Evolutionary conservation across 148 eudicot genomes (phyloP).

Genomic region (Silene latifolia): DNA sequence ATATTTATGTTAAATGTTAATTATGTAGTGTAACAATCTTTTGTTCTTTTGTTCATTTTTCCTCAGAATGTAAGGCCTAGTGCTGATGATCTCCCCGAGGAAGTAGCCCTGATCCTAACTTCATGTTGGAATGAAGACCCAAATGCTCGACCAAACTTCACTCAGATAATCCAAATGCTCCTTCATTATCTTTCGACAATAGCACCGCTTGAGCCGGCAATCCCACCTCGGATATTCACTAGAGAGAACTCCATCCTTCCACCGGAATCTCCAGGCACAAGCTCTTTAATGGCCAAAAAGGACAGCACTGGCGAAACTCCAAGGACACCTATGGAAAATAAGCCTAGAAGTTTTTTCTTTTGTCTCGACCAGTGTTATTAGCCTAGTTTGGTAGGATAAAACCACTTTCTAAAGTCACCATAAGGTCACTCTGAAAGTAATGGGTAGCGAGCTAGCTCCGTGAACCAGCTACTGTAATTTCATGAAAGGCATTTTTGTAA

Average conservation of each 20-base stretch:
- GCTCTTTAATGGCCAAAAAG: conserved; percentile 64
- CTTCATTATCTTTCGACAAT: conserved; percentile 47
- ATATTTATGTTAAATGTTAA: background rate
- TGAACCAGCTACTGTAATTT: conserved; percentile 24
- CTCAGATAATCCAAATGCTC: conserved; percentile 81
- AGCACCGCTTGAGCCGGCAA: conserved; percentile 53
- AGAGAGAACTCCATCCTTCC: conserved; percentile 66
- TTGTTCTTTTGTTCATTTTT: no score
- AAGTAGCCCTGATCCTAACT: conserved; percentile 62
- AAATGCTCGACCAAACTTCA: conserved; percentile 73
- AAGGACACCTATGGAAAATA: conserved; percentile 44
- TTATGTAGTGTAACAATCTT: no score
- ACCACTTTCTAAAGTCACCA: conserved; percentile 22
- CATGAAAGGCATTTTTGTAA: conserved; percentile 8
- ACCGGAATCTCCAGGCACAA: conserved; percentile 90
- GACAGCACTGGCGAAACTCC: conserved; percentile 59
- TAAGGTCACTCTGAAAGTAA: conserved; percentile 25
- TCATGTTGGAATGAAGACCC: conserved; percentile 95
- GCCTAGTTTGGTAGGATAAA: conserved; percentile 21
- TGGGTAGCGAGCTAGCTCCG: conserved; percentile 28
- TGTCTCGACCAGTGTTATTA: conserved; percentile 61
- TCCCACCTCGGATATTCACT: conserved; percentile 60
- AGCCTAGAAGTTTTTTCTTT: conserved; percentile 56
- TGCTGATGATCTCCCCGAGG: conserved; percentile 82
- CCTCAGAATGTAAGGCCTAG: conserved; percentile 83